These are phyloP conservation scores for Coniella lustricola DNA, from an alignment of 2,329 filamentous ascomycete genomes.

Conservation along the genomic window DNA sequence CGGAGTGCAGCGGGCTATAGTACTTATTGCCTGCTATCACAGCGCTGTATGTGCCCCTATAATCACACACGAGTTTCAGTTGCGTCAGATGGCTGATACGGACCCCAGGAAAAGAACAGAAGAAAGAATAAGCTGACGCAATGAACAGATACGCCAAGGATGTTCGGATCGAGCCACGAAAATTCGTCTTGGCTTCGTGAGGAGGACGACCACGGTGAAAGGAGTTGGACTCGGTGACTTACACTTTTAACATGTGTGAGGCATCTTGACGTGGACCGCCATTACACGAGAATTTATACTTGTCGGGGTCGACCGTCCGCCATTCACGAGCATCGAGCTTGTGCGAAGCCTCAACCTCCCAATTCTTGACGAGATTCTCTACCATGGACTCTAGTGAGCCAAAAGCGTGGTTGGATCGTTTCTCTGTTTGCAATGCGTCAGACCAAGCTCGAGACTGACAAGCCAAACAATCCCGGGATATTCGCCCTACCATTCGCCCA, in stretches of 20 bases:
- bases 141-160: no score
- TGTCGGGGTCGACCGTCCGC: slow-evolving; percentile 54
- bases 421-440: slow-evolving; percentile 36
- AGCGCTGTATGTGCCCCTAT: slow-evolving; percentile 53
- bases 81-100: background rate
- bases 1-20: slow-evolving; percentile 54
- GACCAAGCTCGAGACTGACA: background rate
- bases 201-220: no score
- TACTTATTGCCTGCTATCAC: slow-evolving; percentile 57
- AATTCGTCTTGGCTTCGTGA: no score
- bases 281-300: slow-evolving; percentile 59
- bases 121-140: background rate
- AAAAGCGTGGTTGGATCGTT: slow-evolving; percentile 46
- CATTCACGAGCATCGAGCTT: slow-evolving; percentile 55
- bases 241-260: slow-evolving; percentile 59
- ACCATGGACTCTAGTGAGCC: slow-evolving; percentile 53
- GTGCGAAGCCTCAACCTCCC: slow-evolving; percentile 66
- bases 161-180: no score
- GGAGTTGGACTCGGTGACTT: slow-evolving; percentile 21
- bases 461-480: slow-evolving; percentile 12
- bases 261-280: slow-evolving; percentile 49
- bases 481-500: slow-evolving; percentile 49
- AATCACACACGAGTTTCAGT: background rate
- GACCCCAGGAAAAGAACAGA: background rate
- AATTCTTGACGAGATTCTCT: slow-evolving; percentile 66